Evolutionary conservation across 345 rosid genomes (phyloP).

Genomic region (Eutrema heterophyllum): DNA sequence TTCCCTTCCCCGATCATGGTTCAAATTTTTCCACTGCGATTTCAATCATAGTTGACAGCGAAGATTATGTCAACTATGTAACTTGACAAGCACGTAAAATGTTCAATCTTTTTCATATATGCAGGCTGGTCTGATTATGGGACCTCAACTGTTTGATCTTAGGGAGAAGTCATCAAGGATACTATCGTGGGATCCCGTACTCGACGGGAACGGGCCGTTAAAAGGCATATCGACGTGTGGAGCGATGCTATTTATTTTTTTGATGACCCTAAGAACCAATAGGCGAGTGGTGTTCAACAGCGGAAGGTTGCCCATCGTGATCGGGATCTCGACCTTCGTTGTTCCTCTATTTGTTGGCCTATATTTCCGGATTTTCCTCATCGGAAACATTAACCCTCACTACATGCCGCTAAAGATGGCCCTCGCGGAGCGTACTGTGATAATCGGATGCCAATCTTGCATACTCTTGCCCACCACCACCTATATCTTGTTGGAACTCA

Average conservation of each 20-base stretch:
- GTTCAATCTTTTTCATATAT: neutral
- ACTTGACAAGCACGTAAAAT: too few species aligned
- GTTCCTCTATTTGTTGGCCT: neutral
- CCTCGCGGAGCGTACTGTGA: neutral
- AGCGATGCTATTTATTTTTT: slow-evolving; percentile 32
- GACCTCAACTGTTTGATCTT: slow-evolving; percentile 14
- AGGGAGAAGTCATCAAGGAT: neutral
- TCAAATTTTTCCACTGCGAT: neutral
- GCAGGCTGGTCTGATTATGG: slow-evolving; percentile 22
- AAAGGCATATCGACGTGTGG: slow-evolving; percentile 29
- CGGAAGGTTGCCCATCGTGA: slow-evolving; percentile 8
- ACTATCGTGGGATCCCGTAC: neutral
- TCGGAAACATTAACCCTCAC: neutral
- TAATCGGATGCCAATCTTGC: neutral
- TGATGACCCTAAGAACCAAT: slow-evolving; percentile 37
- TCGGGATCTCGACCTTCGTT: neutral
- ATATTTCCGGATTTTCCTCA: neutral
- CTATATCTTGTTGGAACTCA: slow-evolving; percentile 4
- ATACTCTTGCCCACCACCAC: slow-evolving; percentile 1
- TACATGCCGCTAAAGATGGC: neutral
- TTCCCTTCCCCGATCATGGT: neutral
- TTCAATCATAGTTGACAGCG: neutral
- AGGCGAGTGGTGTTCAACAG: slow-evolving; percentile 8
- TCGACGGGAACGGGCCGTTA: slow-evolving; percentile 1
- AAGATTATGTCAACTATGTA: too few species aligned